Conservation (phyloP, 108 stramenopile species). For the Pseudonitzschia multiseries region DNA sequence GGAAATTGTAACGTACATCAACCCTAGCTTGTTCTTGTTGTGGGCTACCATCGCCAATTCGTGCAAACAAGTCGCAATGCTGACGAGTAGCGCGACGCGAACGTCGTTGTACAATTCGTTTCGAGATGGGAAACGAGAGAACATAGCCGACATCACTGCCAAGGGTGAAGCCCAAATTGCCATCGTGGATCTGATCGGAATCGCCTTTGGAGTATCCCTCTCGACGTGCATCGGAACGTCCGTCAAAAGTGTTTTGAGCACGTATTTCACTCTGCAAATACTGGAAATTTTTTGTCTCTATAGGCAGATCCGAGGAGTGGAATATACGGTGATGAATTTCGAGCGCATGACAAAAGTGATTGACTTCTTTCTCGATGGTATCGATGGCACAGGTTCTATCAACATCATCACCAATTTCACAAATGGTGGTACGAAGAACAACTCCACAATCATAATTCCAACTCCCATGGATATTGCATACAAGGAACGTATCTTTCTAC, state of each 20-base stretch:
- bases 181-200: constrained; percentile 89
- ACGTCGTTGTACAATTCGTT: constrained; percentile 91
- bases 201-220: constrained; percentile 75
- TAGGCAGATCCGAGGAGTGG: constrained; percentile 78
- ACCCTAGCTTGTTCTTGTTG: constrained; percentile 78
- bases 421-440: background rate
- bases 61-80: constrained; percentile 90
- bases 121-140: constrained; percentile 71
- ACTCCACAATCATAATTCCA: constrained; percentile 25
- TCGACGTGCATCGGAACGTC: constrained; percentile 62
- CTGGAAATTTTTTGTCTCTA: constrained; percentile 90
- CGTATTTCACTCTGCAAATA: constrained; percentile 70
- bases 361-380: constrained; percentile 23
- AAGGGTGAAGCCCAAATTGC: constrained; percentile 97
- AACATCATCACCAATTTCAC: constrained; percentile 11
- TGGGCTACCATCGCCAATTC: constrained; percentile 89
- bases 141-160: constrained; percentile 95
- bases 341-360: constrained; percentile 74
- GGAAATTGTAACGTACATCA: constrained; percentile 87
- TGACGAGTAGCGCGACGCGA: constrained; percentile 87
- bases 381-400: background rate
- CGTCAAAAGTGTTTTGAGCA: constrained; percentile 50
- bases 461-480: constrained; percentile 58
- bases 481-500: constrained; percentile 73
- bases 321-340: constrained; percentile 84